Evolutionary conservation across 805 yeast species (phyloP).

Genomic region (Sugiyamaella boreocaroliniensis): DNA sequence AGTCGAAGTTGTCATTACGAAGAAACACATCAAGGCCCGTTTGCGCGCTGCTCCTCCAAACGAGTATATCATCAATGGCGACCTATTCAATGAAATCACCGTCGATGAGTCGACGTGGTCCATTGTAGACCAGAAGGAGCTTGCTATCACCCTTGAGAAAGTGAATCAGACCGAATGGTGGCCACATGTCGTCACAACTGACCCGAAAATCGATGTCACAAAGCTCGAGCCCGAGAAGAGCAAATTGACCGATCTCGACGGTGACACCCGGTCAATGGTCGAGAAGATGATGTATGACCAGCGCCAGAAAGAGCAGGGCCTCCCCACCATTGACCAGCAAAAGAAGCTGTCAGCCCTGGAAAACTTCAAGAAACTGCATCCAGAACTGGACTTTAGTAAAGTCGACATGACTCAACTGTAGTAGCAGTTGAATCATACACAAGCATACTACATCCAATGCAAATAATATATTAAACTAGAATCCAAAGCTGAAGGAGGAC

Average conservation of each 20-base stretch:
- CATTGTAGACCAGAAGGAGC: constrained; percentile 34
- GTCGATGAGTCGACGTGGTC: constrained; percentile 38
- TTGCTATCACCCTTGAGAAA: constrained; percentile 35
- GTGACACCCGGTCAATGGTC: constrained; percentile 38
- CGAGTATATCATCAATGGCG: constrained; percentile 29
- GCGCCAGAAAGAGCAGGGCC: constrained; percentile 35
- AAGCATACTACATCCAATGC: neutral
- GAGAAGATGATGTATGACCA: constrained; percentile 46
- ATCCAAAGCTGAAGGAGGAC: constrained; percentile 60
- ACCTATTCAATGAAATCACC: constrained; percentile 29
- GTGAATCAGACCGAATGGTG: constrained; percentile 38
- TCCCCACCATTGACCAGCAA: constrained; percentile 35
- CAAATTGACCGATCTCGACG: constrained; percentile 36
- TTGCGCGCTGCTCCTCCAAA: constrained; percentile 19
- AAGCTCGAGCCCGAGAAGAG: constrained; percentile 38
- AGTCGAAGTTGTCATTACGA: constrained; percentile 27
- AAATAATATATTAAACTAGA: constrained; percentile 1
- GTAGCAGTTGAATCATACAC: neutral
- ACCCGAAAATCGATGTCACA: constrained; percentile 35
- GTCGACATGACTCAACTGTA: neutral
- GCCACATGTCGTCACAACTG: constrained; percentile 37
- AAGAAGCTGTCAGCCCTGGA: constrained; percentile 31
- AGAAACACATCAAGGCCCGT: constrained; percentile 21
- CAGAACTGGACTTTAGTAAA: constrained; percentile 38
- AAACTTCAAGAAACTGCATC: constrained; percentile 38